phyloP scores from a whole-genome alignment of 371 early-diverging fungal species.

The Gilbertella persicaria region DNA sequence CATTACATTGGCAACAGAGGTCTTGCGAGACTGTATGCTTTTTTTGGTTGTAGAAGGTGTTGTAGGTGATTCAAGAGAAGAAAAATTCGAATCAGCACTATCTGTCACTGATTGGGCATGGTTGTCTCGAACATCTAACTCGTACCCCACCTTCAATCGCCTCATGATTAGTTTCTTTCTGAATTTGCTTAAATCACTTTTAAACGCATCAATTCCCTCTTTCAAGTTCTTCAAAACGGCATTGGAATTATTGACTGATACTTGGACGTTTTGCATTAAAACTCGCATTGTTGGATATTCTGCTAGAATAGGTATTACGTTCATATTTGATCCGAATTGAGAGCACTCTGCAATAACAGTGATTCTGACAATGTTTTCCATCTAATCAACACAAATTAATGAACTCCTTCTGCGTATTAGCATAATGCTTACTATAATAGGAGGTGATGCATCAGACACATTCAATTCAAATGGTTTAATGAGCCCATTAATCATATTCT shows the following conservation, averaged over 20 bases:
- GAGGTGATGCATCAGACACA: constrained; percentile 5
- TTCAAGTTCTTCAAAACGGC: constrained; percentile 55
- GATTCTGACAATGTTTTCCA: constrained; percentile 64
- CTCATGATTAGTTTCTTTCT: constrained; percentile 47
- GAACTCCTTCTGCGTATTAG: not conserved
- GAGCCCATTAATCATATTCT: constrained; percentile 33
- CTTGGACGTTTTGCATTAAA: constrained; percentile 61
- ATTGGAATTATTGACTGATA: constrained; percentile 52
- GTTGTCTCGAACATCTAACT: constrained; percentile 55
- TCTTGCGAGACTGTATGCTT: not conserved
- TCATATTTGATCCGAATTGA: constrained; percentile 64
- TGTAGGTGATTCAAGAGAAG: not conserved
- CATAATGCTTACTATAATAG: constrained; percentile 9
- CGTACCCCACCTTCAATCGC: constrained; percentile 47
- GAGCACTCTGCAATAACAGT: constrained; percentile 79
- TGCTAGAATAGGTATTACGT: constrained; percentile 55
- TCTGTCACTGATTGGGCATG: constrained; percentile 30
- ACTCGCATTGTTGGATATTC: constrained; percentile 69
- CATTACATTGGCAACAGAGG: not conserved
- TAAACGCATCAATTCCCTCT: constrained; percentile 57
- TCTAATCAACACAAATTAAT: constrained; percentile 24
- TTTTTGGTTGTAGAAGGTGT: not conserved
- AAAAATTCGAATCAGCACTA: constrained; percentile 5
- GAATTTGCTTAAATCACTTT: constrained; percentile 57
- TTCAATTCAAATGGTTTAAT: constrained; percentile 34